Evolutionary conservation across 78 protist species (phyloP).

Genomic region (slime mould (Dictyostelium discoideum)): DNA sequence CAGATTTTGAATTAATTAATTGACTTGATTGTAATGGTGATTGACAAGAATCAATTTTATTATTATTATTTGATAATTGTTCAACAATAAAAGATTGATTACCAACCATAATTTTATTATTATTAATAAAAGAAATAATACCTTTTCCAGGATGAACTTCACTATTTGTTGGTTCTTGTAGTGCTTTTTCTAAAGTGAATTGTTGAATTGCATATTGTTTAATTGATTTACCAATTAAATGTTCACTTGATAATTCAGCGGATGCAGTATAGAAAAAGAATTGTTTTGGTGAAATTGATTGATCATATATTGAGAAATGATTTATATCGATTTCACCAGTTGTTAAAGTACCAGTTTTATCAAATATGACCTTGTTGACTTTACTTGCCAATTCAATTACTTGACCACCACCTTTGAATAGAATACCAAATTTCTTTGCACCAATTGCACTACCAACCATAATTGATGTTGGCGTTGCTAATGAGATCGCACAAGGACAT

Average conservation of each 20-base stretch:
- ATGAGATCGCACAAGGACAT: constrained; percentile 94
- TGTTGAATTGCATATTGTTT: neutral
- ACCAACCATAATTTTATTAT: neutral
- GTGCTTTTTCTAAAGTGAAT: neutral
- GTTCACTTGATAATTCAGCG: constrained; percentile 44
- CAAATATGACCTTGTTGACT: constrained; percentile 76
- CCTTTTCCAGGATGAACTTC: constrained; percentile 55
- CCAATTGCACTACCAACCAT: constrained; percentile 94
- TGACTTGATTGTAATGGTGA: neutral
- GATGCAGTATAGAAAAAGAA: constrained; percentile 15
- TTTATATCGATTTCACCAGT: constrained; percentile 49
- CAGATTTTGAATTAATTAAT: neutral
- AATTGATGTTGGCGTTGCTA: constrained; percentile 95
- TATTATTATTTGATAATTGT: neutral
- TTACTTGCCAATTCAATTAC: constrained; percentile 79
- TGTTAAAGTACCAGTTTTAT: constrained; percentile 96
- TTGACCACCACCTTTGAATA: constrained; percentile 93
- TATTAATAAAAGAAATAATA: neutral
- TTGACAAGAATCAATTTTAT: neutral
- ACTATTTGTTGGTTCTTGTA: constrained; percentile 20
- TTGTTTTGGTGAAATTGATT: neutral
- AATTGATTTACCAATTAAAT: constrained; percentile 34
- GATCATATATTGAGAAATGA: neutral
- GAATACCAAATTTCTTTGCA: constrained; percentile 75
- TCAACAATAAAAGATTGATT: constrained; percentile 3